Evolutionary conservation across 2,329 filamentous ascomycete genomes (phyloP), one percentile per base, ranked within the genome.

Genomic region (Trichoderma semiorbis): DNA sequence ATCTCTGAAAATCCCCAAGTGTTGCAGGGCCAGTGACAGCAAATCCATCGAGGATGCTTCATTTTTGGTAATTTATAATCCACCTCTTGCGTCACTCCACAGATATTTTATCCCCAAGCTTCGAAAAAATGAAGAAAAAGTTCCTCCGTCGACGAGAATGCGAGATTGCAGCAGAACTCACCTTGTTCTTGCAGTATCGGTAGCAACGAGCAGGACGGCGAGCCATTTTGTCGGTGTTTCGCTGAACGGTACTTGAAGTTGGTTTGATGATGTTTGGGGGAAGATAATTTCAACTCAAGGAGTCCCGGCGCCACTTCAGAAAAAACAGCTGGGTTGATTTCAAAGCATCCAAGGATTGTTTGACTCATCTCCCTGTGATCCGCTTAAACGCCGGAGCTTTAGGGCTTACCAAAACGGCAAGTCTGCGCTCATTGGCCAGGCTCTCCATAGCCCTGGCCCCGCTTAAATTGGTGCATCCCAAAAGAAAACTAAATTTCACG

Each of bases 111-210:
- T 69, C 58, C 21, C 32, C 58, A 39, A 58, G 58, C 47, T 66
- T 58, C 16, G 39, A 43, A 43, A 43, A n/a, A 43, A 43, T 18
- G 2, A 43, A n/a, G 36, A 66, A 73, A 75, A 72, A 57, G 3
- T 53, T 70, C 72, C 58, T 71, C 69, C 71, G 66, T 60, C 14
- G 28, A 28, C 55, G 34, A 50, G 43, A 26, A 60, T 1, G 28
- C 21, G 8, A 62, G 18, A 66, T 60, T 39, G 72, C 68, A 69
- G 72, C 47, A 67, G 72, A 21, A 53, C 92, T 87, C 84, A 97
- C 94, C 94, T 98, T 98, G 92, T 98, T 99, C 94, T 99, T 99
- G 95, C 96, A 99, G 93, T 99, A 99, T 84, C 96, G 92, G 91
- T 97, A 99, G 90, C 96, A 99, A 90, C 96, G 93, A 84, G 96